phyloP scores from a whole-genome alignment of 768 basidiomycete species.

The Calocybe cyanea region DNA sequence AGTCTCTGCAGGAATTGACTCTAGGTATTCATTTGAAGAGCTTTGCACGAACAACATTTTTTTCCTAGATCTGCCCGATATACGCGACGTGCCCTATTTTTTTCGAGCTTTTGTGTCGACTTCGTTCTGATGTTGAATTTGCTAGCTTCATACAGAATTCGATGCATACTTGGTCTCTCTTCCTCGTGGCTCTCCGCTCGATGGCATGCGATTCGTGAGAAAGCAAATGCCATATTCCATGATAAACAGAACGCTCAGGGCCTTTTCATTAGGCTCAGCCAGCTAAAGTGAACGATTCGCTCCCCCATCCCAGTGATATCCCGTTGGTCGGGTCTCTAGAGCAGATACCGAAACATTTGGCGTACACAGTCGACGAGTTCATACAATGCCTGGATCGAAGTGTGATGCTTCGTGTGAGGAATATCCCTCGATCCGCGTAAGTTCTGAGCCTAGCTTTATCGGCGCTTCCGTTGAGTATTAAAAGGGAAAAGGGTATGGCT shows the following conservation, averaged over 20 bases:
- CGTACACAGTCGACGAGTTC: slow-evolving; percentile 43
- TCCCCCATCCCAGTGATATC: slow-evolving; percentile 47
- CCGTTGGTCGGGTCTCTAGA: slow-evolving; percentile 34
- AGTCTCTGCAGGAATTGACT: slow-evolving; percentile 49
- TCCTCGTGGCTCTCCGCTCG: slow-evolving; percentile 10
- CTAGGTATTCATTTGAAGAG: slow-evolving; percentile 55
- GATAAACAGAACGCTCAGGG: background rate
- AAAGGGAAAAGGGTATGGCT: slow-evolving; percentile 33
- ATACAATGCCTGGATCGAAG: slow-evolving; percentile 58
- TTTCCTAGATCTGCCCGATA: slow-evolving; percentile 40
- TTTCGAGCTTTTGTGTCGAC: too few species aligned
- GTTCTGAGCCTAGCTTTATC: slow-evolving; percentile 12
- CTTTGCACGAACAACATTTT: slow-evolving; percentile 56
- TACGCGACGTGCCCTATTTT: slow-evolving; percentile 2
- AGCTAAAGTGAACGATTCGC: slow-evolving; percentile 38
- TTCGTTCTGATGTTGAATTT: background rate
- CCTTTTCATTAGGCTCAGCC: slow-evolving; percentile 37
- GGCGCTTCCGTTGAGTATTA: background rate
- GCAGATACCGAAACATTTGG: slow-evolving; percentile 40
- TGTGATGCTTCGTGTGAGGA: slow-evolving; percentile 60
- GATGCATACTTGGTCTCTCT: slow-evolving; percentile 11
- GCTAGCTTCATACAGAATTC: slow-evolving; percentile 10
- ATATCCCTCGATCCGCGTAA: slow-evolving; percentile 56
- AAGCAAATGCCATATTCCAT: background rate
- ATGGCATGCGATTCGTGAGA: slow-evolving; percentile 27